Percentiles rank a stretch among this genome's conserved stretches.
Evolutionary conservation across 768 basidiomycete species (phyloP).

Genomic region (Artomyces pyxidatus): DNA sequence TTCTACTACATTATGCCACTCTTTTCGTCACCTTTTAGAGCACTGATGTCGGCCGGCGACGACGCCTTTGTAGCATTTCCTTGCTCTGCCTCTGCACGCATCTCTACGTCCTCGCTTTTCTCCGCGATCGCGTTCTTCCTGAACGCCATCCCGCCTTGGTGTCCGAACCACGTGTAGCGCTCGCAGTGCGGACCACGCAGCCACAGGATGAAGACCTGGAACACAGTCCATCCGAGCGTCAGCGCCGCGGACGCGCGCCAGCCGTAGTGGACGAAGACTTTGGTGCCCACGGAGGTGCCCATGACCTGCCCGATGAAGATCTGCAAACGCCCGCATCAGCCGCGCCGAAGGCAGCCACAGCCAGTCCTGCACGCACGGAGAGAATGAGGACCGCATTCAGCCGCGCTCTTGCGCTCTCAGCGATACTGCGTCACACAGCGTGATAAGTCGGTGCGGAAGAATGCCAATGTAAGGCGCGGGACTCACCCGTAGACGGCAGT

Average conservation of each 20-base stretch:
- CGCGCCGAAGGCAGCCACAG: background rate
- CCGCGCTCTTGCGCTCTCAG: background rate
- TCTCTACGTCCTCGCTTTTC: background rate
- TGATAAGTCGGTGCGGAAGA: background rate
- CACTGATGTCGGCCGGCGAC: too few relatives aligned
- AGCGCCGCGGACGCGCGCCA: slow-evolving; percentile 22
- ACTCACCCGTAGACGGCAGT: slow-evolving; percentile 5
- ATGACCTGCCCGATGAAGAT: slow-evolving; percentile 26
- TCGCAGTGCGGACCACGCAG: slow-evolving; percentile 22
- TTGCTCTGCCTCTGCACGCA: background rate
- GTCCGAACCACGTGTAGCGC: slow-evolving; percentile 13
- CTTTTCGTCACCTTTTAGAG: too few relatives aligned
- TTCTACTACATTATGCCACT: too few relatives aligned
- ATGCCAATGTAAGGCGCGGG: too few relatives aligned
- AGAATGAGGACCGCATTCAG: slow-evolving; percentile 11
- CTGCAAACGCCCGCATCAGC: background rate
- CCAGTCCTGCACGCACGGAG: background rate
- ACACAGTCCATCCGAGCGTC: slow-evolving; percentile 23
- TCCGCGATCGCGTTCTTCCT: slow-evolving; percentile 2
- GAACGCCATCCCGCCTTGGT: slow-evolving; percentile 7
- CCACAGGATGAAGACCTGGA: slow-evolving; percentile 22
- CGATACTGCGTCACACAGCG: background rate
- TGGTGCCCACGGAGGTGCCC: slow-evolving; percentile 29
- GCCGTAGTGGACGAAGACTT: slow-evolving; percentile 27
- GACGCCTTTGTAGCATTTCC: too few relatives aligned